Conservation (phyloP, 1,139 yeast genomes). For the Wickerhamomyces sp. region DNA sequence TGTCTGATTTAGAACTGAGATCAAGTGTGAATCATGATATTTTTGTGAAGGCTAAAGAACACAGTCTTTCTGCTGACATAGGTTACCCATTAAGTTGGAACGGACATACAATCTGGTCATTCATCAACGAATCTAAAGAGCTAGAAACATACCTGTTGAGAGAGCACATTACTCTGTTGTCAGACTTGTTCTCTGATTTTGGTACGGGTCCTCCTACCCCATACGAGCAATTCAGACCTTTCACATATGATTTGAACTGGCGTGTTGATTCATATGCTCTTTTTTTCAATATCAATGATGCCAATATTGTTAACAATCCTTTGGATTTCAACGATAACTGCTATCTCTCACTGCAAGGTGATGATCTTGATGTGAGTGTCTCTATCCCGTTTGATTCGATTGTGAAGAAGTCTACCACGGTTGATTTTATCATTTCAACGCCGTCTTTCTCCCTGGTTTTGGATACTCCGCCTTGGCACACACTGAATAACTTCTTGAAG, state of each 20-base stretch:
- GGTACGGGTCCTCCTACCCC: constrained; percentile 67
- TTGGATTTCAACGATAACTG: constrained; percentile 77
- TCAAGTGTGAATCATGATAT: constrained; percentile 89
- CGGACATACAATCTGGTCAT: constrained; percentile 64
- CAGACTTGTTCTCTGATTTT: constrained; percentile 75
- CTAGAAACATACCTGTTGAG: constrained; percentile 65
- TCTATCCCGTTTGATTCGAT: constrained; percentile 60
- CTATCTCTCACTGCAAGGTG: constrained; percentile 70
- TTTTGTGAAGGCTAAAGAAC: constrained; percentile 58
- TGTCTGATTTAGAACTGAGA: constrained; percentile 59
- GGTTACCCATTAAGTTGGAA: constrained; percentile 82
- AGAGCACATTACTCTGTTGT: constrained; percentile 73
- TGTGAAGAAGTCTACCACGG: constrained; percentile 49
- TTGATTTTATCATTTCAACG: constrained; percentile 51
- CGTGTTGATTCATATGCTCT: constrained; percentile 48
- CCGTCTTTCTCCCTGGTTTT: constrained; percentile 57
- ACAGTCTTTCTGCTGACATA: constrained; percentile 49
- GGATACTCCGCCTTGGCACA: constrained; percentile 90
- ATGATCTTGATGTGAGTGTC: constrained; percentile 41
- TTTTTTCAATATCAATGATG: constrained; percentile 76
- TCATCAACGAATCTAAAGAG: constrained; percentile 47
- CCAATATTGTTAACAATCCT: constrained; percentile 84
- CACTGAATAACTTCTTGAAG: constrained; percentile 65
- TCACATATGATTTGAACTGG: constrained; percentile 61
- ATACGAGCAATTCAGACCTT: constrained; percentile 73